A percentile compares a stretch with the other conserved stretches of the same genome.
Conservation (phyloP, 306 rosid genomes). For the Myrica gale region DNA sequence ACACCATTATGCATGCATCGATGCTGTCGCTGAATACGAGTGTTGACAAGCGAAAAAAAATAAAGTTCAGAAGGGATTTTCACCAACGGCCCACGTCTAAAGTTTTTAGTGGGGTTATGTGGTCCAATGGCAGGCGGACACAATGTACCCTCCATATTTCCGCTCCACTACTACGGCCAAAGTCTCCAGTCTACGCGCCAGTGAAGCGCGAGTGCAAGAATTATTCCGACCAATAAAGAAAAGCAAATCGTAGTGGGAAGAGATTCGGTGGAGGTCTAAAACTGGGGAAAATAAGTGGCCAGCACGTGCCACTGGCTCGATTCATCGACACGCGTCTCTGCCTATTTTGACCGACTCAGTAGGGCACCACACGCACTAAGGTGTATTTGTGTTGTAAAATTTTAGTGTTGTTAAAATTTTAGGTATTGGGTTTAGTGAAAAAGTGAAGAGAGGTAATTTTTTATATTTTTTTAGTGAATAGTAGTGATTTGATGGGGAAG, state of each 20-base stretch:
- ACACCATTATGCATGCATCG: neutral
- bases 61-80: neutral
- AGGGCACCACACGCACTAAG: neutral
- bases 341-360: neutral
- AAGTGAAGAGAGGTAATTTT: no score
- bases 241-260: neutral
- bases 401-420: no score
- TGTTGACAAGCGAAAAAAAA: neutral
- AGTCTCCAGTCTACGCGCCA: neutral
- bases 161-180: neutral
- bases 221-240: neutral
- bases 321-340: constrained; percentile 2
- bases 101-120: neutral
- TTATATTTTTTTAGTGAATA: no score
- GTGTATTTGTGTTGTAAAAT: no score
- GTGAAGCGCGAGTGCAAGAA: neutral
- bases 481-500: no score
- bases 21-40: neutral
- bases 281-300: constrained; percentile 3
- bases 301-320: neutral
- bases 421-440: no score
- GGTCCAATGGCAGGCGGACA: neutral
- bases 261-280: constrained; percentile 13
- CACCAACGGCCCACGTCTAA: neutral
- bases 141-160: neutral